Conservation (phyloP, 331 rosid genomes). For the Acacia pycnantha region DNA sequence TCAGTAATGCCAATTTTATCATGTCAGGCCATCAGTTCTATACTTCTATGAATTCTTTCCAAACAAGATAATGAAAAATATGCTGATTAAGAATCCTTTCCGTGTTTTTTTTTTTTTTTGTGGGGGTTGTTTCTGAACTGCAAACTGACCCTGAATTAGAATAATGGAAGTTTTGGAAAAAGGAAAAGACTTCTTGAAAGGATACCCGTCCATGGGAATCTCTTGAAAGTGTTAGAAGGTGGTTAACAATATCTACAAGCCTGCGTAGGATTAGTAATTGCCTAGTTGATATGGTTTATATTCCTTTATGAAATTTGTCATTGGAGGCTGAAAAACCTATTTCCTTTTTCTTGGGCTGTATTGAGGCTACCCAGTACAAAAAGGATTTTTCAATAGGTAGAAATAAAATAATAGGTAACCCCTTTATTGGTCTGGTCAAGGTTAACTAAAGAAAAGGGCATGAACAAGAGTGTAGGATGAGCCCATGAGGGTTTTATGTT, state of each 20-base stretch:
- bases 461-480: not conserved
- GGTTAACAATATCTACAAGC: not conserved
- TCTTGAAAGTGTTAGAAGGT: not conserved
- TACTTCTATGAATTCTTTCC: not conserved
- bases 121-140: not conserved
- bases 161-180: not conserved
- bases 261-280: not conserved
- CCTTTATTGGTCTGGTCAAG: not conserved
- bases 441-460: not conserved
- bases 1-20: not conserved
- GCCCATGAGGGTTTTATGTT: not conserved
- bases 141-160: not conserved
- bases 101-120: not conserved
- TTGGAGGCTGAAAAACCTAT: not conserved
- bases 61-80: not conserved
- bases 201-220: not conserved
- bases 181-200: not conserved
- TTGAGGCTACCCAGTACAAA: not conserved
- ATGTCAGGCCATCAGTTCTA: not conserved
- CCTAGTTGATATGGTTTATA: not conserved
- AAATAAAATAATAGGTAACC: not conserved
- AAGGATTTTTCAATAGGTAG: not conserved
- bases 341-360: not conserved
- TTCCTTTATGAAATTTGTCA: not conserved
- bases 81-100: not conserved